Percentiles rank a stretch among this genome's conserved stretches.
Evolutionary conservation across 306 rosid genomes (phyloP).

Genomic region (Vigna unguiculata): DNA sequence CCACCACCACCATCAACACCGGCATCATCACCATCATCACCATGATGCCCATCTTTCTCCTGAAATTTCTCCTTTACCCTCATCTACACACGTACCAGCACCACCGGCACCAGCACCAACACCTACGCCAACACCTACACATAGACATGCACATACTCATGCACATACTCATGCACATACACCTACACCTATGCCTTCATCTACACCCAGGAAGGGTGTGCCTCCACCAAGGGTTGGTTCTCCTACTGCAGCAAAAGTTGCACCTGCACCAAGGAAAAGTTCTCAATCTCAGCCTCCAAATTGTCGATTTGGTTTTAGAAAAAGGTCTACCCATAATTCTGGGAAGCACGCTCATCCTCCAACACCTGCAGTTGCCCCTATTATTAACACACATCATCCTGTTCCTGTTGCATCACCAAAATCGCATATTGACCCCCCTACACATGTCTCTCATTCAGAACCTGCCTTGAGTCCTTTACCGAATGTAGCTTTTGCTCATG

Average conservation of each 20-base stretch:
- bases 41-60: slow-evolving; percentile 62
- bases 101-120: slow-evolving; percentile 44
- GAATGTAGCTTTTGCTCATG: slow-evolving; percentile 75
- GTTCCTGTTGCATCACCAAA: slow-evolving; percentile 60
- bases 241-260: slow-evolving; percentile 54
- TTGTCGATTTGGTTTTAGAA: slow-evolving; percentile 53
- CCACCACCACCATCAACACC: slow-evolving; percentile 69
- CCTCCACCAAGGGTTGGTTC: slow-evolving; percentile 59
- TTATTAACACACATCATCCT: slow-evolving; percentile 45
- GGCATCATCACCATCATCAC: slow-evolving; percentile 60
- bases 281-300: slow-evolving; percentile 69
- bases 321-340: slow-evolving; percentile 53
- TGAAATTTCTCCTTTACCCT: slow-evolving; percentile 63
- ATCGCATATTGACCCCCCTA: slow-evolving; percentile 51
- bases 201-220: slow-evolving; percentile 45
- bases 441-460: slow-evolving; percentile 53
- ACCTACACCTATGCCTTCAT: slow-evolving; percentile 63
- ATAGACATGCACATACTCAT: slow-evolving; percentile 45
- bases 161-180: slow-evolving; percentile 48
- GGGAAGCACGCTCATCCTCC: slow-evolving; percentile 54
- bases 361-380: slow-evolving; percentile 64
- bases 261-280: slow-evolving; percentile 55
- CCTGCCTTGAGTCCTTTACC: slow-evolving; percentile 82
- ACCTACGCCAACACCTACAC: slow-evolving; percentile 50
- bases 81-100: not conserved